These are phyloP conservation scores for Globisporangium alternatum DNA, from an alignment of 352 stramenopile genomes.

Conservation along the genomic window DNA sequence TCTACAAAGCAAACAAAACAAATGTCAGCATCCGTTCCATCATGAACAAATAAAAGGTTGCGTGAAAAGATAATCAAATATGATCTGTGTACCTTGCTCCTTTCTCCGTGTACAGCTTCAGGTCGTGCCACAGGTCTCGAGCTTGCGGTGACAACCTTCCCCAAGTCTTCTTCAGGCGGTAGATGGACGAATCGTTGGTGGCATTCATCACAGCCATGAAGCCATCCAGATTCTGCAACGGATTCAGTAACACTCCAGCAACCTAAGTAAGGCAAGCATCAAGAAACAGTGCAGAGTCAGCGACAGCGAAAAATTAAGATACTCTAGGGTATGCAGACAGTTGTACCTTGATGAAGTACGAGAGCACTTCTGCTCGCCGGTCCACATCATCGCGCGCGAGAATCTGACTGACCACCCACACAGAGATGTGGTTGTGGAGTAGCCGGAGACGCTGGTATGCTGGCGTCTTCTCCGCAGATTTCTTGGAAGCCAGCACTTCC, in stretches of 20 bases:
- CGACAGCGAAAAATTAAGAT: too few relatives aligned
- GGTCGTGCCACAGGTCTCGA: slow-evolving; percentile 78
- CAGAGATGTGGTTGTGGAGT: slow-evolving; percentile 84
- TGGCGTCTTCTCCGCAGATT: slow-evolving; percentile 72
- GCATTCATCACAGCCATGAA: slow-evolving; percentile 91
- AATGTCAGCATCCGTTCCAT: not conserved
- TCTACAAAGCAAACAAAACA: slow-evolving; percentile 16
- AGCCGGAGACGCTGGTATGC: slow-evolving; percentile 79
- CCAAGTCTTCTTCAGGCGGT: slow-evolving; percentile 87
- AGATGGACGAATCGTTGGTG: slow-evolving; percentile 84
- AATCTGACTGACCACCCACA: slow-evolving; percentile 86
- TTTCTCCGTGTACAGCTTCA: slow-evolving; percentile 83
- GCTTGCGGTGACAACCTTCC: slow-evolving; percentile 58
- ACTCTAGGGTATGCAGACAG: not conserved
- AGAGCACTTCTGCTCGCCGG: slow-evolving; percentile 74
- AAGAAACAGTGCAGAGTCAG: not conserved
- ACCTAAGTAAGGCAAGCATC: slow-evolving; percentile 28
- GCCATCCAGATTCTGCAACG: slow-evolving; percentile 84
- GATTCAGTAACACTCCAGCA: slow-evolving; percentile 64
- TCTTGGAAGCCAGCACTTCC: slow-evolving; percentile 73
- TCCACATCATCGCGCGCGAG: slow-evolving; percentile 71
- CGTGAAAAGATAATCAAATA: not conserved
- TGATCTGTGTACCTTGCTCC: slow-evolving; percentile 44
- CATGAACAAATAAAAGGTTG: not conserved
- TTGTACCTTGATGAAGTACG: slow-evolving; percentile 79